Percentiles rank a stretch among this genome's conserved stretches.
Conservation (phyloP, 163 green algal genomes). For the Prototheca wickerhamii region DNA sequence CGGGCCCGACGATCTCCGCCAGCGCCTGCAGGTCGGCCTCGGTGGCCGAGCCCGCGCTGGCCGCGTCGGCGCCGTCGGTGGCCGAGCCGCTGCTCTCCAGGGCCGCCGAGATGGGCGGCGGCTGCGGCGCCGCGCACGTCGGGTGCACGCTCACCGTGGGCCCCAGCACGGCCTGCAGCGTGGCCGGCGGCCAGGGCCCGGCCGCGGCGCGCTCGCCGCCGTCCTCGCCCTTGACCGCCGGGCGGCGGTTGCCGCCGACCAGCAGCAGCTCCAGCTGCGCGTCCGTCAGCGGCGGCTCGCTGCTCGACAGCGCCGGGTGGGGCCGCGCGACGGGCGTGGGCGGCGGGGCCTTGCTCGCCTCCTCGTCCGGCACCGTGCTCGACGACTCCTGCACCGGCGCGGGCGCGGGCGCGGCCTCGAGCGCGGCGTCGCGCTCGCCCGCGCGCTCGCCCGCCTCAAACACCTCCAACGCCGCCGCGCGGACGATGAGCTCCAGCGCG, state of each 20-base stretch:
- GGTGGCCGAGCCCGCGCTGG: too few species aligned
- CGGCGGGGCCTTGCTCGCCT: not conserved
- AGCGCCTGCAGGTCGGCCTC: too few species aligned
- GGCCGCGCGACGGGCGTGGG: too few species aligned
- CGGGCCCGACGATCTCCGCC: not conserved
- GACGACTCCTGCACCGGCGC: not conserved
- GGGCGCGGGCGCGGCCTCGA: not conserved
- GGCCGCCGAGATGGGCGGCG: not conserved
- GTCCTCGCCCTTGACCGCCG: too few species aligned
- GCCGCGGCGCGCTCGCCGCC: too few species aligned
- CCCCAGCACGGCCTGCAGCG: too few species aligned
- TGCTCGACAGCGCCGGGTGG: too few species aligned
- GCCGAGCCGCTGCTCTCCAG: not conserved
- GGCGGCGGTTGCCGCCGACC: too few species aligned
- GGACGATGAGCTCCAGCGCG: constrained; percentile 56
- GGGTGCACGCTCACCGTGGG: too few species aligned
- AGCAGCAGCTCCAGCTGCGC: too few species aligned
- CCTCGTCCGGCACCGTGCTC: not conserved
- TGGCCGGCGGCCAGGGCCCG: too few species aligned
- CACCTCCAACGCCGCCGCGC: constrained; percentile 36
- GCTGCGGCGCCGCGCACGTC: constrained; percentile 2
- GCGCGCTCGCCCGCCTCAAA: constrained; percentile 17
- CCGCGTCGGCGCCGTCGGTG: not conserved
- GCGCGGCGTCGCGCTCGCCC: not conserved
- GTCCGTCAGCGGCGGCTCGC: too few species aligned